These are phyloP conservation scores for Phascolomyces articulosus DNA, from an alignment of 371 early-diverging fungal species.

Conservation along the genomic window DNA sequence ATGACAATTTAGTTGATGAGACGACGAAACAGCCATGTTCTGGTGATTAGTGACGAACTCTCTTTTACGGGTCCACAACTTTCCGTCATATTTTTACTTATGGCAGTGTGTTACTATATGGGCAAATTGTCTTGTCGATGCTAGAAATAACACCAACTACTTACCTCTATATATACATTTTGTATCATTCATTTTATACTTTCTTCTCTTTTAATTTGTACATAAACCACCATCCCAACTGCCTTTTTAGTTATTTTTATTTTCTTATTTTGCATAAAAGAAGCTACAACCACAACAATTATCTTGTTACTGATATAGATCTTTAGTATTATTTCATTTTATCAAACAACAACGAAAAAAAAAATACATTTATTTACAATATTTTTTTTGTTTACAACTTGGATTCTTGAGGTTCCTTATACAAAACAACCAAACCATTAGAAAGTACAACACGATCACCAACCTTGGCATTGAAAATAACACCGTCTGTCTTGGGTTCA, in stretches of 20 bases:
- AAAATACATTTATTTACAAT: too few relatives aligned
- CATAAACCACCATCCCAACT: too few relatives aligned
- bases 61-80: slow-evolving; percentile 47
- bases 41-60: slow-evolving; percentile 47
- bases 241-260: too few relatives aligned
- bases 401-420: slow-evolving; percentile 26
- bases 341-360: too few relatives aligned
- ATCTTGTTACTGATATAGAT: too few relatives aligned
- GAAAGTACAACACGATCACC: slow-evolving; percentile 54
- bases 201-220: not conserved
- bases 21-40: slow-evolving; percentile 31
- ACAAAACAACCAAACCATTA: slow-evolving; percentile 52
- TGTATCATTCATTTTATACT: not conserved
- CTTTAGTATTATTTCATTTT: too few relatives aligned
- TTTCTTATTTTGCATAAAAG: too few relatives aligned
- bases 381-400: slow-evolving; percentile 42
- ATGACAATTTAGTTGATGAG: slow-evolving; percentile 17
- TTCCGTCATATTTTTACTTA: slow-evolving; percentile 38
- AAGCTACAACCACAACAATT: too few relatives aligned
- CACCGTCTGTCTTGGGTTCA: slow-evolving; percentile 37
- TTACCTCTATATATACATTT: not conserved
- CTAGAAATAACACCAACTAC: slow-evolving; percentile 9
- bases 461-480: slow-evolving; percentile 56
- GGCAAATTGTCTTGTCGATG: slow-evolving; percentile 53
- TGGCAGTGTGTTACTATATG: slow-evolving; percentile 50